Conservation (phyloP, 2,329 filamentous ascomycete species). For the Diaporthe destruens region DNA sequence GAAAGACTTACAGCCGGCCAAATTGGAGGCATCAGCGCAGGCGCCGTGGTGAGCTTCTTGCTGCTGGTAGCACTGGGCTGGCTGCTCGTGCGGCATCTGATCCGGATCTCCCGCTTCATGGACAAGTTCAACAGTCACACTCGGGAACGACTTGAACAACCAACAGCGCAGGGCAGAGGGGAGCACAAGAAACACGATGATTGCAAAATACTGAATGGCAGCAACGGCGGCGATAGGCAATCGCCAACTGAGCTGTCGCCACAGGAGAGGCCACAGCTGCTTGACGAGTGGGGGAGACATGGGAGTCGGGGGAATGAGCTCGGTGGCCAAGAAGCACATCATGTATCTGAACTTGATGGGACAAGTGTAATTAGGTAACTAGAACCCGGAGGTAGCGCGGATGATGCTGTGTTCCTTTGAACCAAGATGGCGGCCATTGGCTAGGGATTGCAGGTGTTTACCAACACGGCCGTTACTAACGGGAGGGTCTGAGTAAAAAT, state of each 20-base stretch:
- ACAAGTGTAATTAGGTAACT: background rate
- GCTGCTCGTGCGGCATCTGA: constrained; percentile 2
- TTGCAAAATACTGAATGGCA: background rate
- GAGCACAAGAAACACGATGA: background rate
- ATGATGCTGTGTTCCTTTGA: background rate
- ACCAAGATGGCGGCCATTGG: background rate
- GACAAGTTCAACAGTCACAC: constrained; percentile 13
- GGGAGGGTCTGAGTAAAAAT: background rate
- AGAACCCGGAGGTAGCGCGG: too few species aligned
- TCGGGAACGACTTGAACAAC: background rate
- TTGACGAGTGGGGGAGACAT: constrained; percentile 9
- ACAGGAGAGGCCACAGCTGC: constrained; percentile 19
- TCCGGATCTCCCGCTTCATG: constrained; percentile 28
- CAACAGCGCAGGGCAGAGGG: background rate
- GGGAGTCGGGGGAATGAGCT: constrained; percentile 18
- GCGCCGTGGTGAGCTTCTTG: constrained; percentile 12
- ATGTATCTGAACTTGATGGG: constrained; percentile 2
- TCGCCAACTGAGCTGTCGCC: background rate
- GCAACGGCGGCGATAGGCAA: background rate
- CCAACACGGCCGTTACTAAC: too few species aligned
- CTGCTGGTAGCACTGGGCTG: background rate
- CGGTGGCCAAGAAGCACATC: background rate
- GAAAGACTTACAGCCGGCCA: background rate
- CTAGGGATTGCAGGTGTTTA: too few species aligned
- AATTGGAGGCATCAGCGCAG: constrained; percentile 17